Conservation (phyloP, 2,329 filamentous ascomycete species). For the Ceratocystis huliohia region DNA sequence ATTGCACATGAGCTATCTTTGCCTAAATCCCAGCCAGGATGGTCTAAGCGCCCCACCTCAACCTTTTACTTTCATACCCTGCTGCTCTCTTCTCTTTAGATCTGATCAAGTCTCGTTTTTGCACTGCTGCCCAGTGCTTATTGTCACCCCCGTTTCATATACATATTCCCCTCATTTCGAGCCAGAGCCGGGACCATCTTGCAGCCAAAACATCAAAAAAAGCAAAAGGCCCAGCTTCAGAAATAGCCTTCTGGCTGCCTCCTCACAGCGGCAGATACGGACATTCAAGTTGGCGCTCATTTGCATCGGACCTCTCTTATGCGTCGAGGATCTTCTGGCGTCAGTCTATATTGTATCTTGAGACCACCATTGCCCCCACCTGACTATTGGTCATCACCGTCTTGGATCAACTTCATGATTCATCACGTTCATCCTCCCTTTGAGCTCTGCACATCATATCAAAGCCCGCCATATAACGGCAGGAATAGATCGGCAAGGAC, state of each 20-base stretch:
- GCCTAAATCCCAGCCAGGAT: no score
- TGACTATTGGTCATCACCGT: not conserved
- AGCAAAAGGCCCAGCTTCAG: not conserved
- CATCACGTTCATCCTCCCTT: slow-evolving; percentile 1
- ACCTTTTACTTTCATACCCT: not conserved
- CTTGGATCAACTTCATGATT: not conserved
- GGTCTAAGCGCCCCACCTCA: no score
- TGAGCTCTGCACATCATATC: not conserved
- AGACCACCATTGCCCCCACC: no score
- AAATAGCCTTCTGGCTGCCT: not conserved
- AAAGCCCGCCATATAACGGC: not conserved
- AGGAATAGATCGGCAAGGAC: not conserved
- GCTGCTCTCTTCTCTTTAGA: not conserved
- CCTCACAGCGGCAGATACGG: not conserved
- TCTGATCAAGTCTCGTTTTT: not conserved
- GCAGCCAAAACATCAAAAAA: not conserved
- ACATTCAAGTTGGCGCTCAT: not conserved
- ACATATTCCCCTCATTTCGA: not conserved
- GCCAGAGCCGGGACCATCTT: not conserved
- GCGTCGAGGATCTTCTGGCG: not conserved
- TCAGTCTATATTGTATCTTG: no score
- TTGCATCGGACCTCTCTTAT: not conserved
- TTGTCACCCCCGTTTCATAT: not conserved
- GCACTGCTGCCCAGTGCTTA: not conserved
- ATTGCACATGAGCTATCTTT: no score